A percentile compares a stretch with the other conserved stretches of the same genome.
Conservation (phyloP, 2,329 filamentous ascomycete species). For the Zarea fungicola region DNA sequence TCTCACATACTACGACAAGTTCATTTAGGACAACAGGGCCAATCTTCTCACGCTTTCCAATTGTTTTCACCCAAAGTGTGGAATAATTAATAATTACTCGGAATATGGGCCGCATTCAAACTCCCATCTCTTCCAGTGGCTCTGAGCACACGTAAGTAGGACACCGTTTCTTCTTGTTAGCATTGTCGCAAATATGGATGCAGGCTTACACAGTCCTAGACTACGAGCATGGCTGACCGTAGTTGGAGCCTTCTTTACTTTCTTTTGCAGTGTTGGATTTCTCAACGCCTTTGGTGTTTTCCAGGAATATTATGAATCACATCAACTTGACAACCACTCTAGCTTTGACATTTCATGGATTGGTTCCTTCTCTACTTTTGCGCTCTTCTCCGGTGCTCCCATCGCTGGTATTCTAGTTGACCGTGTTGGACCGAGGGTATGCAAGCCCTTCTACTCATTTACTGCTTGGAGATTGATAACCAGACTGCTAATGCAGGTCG, state of each 20-base stretch:
- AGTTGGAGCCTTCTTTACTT: constrained; percentile 12
- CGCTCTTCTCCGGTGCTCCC: constrained; percentile 30
- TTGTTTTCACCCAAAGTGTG: neutral
- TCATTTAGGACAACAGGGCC: neutral
- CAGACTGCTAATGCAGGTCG: neutral
- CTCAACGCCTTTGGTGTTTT: constrained; percentile 29
- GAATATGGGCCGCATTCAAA: neutral
- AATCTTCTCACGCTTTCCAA: neutral
- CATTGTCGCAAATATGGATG: neutral
- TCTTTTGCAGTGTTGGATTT: constrained; percentile 23
- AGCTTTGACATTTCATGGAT: constrained; percentile 31
- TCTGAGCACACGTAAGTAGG: neutral
- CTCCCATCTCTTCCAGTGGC: neutral
- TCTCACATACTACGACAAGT: neutral
- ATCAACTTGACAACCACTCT: constrained; percentile 20
- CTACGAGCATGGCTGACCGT: constrained; percentile 3
- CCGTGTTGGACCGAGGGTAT: constrained; percentile 27
- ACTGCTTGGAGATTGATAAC: neutral
- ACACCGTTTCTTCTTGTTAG: neutral
- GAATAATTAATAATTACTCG: neutral
- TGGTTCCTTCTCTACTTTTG: constrained; percentile 29
- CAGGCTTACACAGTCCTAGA: neutral
- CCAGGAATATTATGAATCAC: constrained; percentile 25
- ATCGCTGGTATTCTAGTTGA: constrained; percentile 34
- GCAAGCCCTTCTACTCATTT: neutral